These are phyloP conservation scores for Zymoseptoria pseudotritici DNA, from an alignment of 2,329 filamentous ascomycete species.

Conservation along the genomic window DNA sequence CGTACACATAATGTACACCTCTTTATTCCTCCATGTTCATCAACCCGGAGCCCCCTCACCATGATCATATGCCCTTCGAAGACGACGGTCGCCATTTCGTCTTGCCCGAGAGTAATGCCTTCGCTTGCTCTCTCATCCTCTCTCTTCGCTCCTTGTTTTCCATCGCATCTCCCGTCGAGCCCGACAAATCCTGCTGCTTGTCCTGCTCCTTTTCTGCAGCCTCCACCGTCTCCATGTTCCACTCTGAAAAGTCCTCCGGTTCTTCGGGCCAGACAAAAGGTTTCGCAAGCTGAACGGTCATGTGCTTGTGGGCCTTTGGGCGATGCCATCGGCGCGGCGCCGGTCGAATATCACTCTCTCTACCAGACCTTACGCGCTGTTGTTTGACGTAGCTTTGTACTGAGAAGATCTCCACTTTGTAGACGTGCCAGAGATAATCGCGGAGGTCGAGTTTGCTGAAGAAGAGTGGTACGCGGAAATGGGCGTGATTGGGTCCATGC, in stretches of 20 bases:
- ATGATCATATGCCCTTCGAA: background rate
- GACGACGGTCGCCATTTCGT: conserved; percentile 45
- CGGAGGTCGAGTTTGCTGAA: conserved; percentile 96
- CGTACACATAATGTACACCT: background rate
- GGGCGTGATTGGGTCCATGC: conserved; percentile 70
- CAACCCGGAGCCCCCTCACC: background rate
- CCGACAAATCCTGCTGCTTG: conserved; percentile 30
- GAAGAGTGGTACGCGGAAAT: conserved; percentile 81
- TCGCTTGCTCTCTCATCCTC: conserved; percentile 52
- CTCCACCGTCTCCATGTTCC: conserved; percentile 24
- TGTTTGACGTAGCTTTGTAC: conserved; percentile 77
- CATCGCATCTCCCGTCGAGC: conserved; percentile 29
- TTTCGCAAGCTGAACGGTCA: conserved; percentile 83
- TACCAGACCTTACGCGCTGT: conserved; percentile 52
- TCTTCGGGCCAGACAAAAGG: conserved; percentile 81
- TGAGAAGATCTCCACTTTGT: conserved; percentile 63
- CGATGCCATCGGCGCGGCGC: conserved; percentile 53
- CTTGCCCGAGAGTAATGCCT: conserved; percentile 53
- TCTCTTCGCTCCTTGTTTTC: conserved; percentile 37
- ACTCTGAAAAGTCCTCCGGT: conserved; percentile 53
- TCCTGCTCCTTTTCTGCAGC: conserved; percentile 32
- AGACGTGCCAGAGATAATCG: conserved; percentile 86
- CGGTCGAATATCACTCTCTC: conserved; percentile 21
- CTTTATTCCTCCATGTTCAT: background rate
- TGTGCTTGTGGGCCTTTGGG: conserved; percentile 71